A percentile compares a stretch with the other conserved stretches of the same genome.
Conservation (phyloP, 805 yeast species). For the Lachancea waltii region DNA sequence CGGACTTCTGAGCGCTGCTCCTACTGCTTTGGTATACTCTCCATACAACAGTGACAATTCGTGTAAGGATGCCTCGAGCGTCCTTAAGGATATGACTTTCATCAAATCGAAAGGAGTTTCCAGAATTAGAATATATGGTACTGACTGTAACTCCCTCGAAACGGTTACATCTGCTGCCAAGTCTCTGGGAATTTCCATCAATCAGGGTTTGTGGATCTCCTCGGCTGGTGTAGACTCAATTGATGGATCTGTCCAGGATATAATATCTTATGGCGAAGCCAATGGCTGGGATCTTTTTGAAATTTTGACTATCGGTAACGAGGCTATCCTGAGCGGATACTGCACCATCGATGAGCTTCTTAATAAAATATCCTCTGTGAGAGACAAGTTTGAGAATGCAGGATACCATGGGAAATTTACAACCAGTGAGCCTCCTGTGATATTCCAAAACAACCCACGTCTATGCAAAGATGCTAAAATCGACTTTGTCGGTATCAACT, state of each 20-base stretch:
- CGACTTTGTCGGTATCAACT: conserved; percentile 80
- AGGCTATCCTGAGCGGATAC: conserved; percentile 65
- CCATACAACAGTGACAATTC: conserved; percentile 66
- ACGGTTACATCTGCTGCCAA: conserved; percentile 58
- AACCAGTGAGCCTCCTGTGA: conserved; percentile 86
- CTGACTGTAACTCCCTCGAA: conserved; percentile 68
- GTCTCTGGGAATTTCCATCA: conserved; percentile 58
- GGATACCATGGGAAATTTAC: conserved; percentile 76
- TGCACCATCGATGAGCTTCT: conserved; percentile 57
- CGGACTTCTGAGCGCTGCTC: conserved; percentile 34
- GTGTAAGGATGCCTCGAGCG: conserved; percentile 56
- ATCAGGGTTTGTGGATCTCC: conserved; percentile 84
- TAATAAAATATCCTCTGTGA: conserved; percentile 58
- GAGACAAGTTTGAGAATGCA: conserved; percentile 47
- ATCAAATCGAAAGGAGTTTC: conserved; percentile 58
- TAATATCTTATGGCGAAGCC: conserved; percentile 47
- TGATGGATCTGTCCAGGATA: conserved; percentile 47
- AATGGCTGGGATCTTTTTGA: conserved; percentile 71
- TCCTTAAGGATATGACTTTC: conserved; percentile 49
- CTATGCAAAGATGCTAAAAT: conserved; percentile 65
- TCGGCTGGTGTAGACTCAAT: conserved; percentile 61
- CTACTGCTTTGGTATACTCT: conserved; percentile 62
- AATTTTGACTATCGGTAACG: conserved; percentile 79
- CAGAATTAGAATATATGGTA: conserved; percentile 73
- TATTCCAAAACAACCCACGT: conserved; percentile 53